Conservation (phyloP, 2,329 filamentous ascomycete genomes). For the Cercospora sesami region DNA sequence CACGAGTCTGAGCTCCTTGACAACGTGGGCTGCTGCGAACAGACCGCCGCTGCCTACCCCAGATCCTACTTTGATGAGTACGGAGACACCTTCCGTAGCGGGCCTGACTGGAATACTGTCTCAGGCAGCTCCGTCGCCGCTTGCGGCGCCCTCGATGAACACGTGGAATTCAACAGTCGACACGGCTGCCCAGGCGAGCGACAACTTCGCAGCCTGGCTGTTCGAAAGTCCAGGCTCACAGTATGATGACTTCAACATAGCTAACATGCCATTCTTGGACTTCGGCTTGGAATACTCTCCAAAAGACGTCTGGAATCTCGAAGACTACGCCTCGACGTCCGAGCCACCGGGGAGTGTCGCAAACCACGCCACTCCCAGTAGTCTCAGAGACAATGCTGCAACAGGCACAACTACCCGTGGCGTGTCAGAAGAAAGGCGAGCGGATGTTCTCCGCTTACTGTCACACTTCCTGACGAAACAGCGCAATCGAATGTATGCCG, state of each 20-base stretch:
- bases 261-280: constrained; percentile 31
- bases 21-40: constrained; percentile 4
- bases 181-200: constrained; percentile 22
- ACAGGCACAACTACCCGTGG: background rate
- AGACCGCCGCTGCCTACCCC: constrained; percentile 17
- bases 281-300: constrained; percentile 32
- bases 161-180: constrained; percentile 11
- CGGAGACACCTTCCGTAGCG: background rate
- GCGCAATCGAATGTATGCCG: constrained; percentile 8
- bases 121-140: background rate
- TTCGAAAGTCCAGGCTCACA: constrained; percentile 33
- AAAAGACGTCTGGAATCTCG: constrained; percentile 27
- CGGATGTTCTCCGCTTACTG: constrained; percentile 13
- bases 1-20: constrained; percentile 38
- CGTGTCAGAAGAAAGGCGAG: constrained; percentile 15
- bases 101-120: background rate
- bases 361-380: constrained; percentile 11
- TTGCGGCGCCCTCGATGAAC: background rate
- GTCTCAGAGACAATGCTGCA: background rate
- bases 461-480: constrained; percentile 19
- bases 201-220: constrained; percentile 34
- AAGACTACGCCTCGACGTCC: constrained; percentile 14
- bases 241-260: constrained; percentile 30
- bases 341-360: constrained; percentile 10
- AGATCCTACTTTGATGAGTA: constrained; percentile 7